Evolutionary conservation across 768 basidiomycete species (phyloP).

Genomic region (Ephemerocybe angulata): DNA sequence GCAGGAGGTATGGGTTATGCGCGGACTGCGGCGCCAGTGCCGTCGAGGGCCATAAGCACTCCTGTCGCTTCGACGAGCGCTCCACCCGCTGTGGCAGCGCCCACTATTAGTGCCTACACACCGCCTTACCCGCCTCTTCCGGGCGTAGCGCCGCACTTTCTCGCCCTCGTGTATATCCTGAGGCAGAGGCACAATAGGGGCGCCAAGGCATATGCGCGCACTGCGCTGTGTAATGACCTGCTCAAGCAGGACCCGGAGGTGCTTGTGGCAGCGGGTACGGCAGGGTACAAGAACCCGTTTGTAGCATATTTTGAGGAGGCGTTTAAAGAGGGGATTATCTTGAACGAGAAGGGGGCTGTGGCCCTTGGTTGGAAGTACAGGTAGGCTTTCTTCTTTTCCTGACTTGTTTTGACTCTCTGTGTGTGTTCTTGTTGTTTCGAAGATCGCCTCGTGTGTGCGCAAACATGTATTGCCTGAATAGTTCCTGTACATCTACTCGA

Average conservation of each 20-base stretch:
- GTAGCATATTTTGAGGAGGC: slow-evolving; percentile 1
- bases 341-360: not conserved
- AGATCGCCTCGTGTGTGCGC: too few species aligned
- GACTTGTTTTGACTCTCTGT: too few species aligned
- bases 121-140: not conserved
- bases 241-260: not conserved
- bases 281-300: not conserved
- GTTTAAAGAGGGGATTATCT: not conserved
- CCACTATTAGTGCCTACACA: not conserved
- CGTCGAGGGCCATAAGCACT: not conserved
- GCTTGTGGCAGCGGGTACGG: not conserved
- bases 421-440: too few species aligned
- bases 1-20: not conserved
- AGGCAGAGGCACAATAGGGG: not conserved
- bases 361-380: not conserved
- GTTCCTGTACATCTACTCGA: too few species aligned
- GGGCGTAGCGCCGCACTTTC: not conserved
- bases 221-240: not conserved
- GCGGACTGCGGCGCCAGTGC: not conserved
- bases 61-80: not conserved
- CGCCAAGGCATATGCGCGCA: not conserved
- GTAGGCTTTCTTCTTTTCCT: too few species aligned
- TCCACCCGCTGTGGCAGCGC: not conserved
- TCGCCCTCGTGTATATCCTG: not conserved
- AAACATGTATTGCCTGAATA: too few species aligned